These are phyloP conservation scores for Scytalidium lignicola DNA, from an alignment of 2,329 filamentous ascomycete genomes.

Conservation along the genomic window DNA sequence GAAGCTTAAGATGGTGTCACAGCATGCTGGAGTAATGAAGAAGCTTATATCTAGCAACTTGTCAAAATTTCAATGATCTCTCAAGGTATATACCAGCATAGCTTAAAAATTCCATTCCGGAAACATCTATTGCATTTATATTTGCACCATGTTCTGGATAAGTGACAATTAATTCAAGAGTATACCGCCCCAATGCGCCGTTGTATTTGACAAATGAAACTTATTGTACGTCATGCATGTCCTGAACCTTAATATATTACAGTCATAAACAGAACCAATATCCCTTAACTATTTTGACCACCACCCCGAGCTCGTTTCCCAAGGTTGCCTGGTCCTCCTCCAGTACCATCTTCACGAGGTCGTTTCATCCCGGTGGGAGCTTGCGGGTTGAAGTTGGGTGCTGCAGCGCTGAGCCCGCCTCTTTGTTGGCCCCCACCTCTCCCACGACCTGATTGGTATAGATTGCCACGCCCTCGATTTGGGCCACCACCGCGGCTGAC, in stretches of 20 bases:
- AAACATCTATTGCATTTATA: too few relatives aligned
- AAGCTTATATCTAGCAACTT: conserved; percentile 61
- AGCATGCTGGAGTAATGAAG: conserved; percentile 62
- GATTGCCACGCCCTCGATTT: conserved; percentile 13
- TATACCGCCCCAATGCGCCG: background rate
- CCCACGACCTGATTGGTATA: conserved; percentile 17
- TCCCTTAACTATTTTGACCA: conserved; percentile 16
- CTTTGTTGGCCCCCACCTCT: conserved; percentile 14
- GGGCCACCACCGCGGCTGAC: conserved; percentile 11
- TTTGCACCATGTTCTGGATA: too few relatives aligned
- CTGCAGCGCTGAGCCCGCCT: conserved; percentile 27
- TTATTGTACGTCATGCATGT: background rate
- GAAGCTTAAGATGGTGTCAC: conserved; percentile 57
- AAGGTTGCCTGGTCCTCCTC: conserved; percentile 25
- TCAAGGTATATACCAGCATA: too few relatives aligned
- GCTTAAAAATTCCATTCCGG: too few relatives aligned
- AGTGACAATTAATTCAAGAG: background rate
- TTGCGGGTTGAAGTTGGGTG: conserved; percentile 22
- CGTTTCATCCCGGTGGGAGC: conserved; percentile 23
- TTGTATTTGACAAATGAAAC: background rate
- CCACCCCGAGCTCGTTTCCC: conserved; percentile 43
- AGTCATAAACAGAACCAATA: conserved; percentile 10
- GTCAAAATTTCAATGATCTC: conserved; percentile 26
- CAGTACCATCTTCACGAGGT: conserved; percentile 26
- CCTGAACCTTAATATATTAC: conserved; percentile 20